Evolutionary conservation across 139 green algal species (phyloP), one percentile per base, ranked within the genome.

Genomic region (Medakamo hakoo): DNA sequence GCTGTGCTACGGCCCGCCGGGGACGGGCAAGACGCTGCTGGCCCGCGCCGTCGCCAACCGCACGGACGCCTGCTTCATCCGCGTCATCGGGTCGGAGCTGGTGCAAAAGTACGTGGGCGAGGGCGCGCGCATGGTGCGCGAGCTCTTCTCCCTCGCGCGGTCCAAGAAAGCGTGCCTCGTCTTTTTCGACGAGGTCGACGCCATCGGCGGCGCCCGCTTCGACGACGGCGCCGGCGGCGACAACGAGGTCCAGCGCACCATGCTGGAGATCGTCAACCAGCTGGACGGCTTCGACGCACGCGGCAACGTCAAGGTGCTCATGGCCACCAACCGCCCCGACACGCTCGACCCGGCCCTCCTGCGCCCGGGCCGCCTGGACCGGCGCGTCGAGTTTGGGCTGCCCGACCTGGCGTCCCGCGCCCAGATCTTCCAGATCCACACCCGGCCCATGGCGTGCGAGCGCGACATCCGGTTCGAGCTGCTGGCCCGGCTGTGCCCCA

Each of bases 221-320:
- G 91, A 98, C 63, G 92, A 98, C 67, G 84, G 85, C 24, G 86
- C 85, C 9, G 92, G 92, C 23, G 92, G 93, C 28, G 93, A 99
- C 82, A 99, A 96, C 78, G 93, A 99, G 80, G 93, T 99, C 75
- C 92, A 99, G 81, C 83, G 92, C 30, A 98, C 93, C 5, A 98
- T 99, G 92, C 79, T 99, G 58, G 92, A 98, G 78, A 98, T 99
- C 48, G 92, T 99, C 4, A 99, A 99, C 77, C 93, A 99, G 85
- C 84, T 99, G 26, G 93, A 98, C 59, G 92, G 93, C 27, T 99
- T 99, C 68, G 93, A 99, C 70, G 78, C 90, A 3, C 81, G 93
- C 48, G 93, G 93, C 23, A 99, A 99, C 78, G 95, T 99, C 74
- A 99, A 99, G 80, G 77, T 95, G 67, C 82, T 95, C 23, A 95